Conservation (phyloP, 2,329 filamentous ascomycete genomes). For the Lecanicillium sp. region DNA sequence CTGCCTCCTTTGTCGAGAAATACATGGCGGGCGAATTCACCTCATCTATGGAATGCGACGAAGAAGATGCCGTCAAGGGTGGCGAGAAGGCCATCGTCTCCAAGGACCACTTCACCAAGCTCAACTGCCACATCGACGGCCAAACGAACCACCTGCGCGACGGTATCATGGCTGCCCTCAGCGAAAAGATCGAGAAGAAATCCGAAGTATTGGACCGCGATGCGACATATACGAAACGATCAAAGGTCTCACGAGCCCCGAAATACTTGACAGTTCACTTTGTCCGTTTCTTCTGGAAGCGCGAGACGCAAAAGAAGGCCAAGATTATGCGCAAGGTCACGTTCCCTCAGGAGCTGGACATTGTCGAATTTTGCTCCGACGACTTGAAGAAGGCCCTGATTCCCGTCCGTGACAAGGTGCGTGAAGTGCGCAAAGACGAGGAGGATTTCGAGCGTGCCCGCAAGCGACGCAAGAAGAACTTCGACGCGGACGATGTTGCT, state of each 20-base stretch:
- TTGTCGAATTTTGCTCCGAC: conserved; percentile 92
- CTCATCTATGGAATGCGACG: conserved; percentile 75
- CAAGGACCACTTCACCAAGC: conserved; percentile 77
- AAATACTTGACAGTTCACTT: conserved; percentile 97
- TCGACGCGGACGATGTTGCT: conserved; percentile 43
- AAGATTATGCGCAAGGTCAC: conserved; percentile 99
- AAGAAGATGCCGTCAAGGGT: conserved; percentile 65
- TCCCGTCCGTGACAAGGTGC: conserved; percentile 92
- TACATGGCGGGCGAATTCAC: conserved; percentile 83
- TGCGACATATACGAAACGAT: conserved; percentile 81
- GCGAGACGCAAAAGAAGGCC: conserved; percentile 92
- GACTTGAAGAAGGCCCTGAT: conserved; percentile 75
- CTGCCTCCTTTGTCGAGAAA: conserved; percentile 75
- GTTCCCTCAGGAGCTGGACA: conserved; percentile 88
- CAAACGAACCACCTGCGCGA: conserved; percentile 87
- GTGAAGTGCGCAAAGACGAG: conserved; percentile 91
- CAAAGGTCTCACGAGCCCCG: conserved; percentile 81
- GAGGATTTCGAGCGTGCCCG: conserved; percentile 85
- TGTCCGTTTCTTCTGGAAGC: conserved; percentile 97
- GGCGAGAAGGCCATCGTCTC: conserved; percentile 64
- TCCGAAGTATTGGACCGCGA: conserved; percentile 73
- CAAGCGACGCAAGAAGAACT: conserved; percentile 76
- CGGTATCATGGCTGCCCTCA: conserved; percentile 73
- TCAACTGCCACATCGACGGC: conserved; percentile 90
- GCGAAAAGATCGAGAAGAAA: conserved; percentile 86